Evolutionary conservation across 2,329 filamentous ascomycete genomes (phyloP).

Genomic region (Stachybotrys chartarum): DNA sequence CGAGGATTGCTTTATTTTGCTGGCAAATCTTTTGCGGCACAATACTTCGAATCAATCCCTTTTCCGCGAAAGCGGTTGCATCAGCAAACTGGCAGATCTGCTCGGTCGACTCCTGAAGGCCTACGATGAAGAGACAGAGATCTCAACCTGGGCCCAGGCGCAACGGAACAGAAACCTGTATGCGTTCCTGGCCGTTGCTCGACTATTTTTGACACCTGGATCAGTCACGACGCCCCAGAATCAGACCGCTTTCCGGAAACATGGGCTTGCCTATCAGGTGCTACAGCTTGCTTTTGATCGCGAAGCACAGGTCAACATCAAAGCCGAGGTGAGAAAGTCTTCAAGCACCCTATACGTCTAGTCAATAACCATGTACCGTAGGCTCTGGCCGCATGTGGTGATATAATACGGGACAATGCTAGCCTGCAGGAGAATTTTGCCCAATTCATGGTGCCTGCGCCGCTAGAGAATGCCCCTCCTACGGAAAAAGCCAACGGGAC

Average conservation of each 20-base stretch:
- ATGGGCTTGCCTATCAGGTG: conserved; percentile 71
- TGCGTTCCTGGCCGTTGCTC: conserved; percentile 78
- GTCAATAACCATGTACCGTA: conserved; percentile 23
- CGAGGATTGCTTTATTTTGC: conserved; percentile 85
- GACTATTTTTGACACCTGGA: conserved; percentile 78
- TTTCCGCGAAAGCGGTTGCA: conserved; percentile 84
- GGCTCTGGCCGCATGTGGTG: conserved; percentile 78
- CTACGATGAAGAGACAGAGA: conserved; percentile 44
- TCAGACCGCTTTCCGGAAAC: conserved; percentile 78
- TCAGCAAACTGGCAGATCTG: conserved; percentile 63
- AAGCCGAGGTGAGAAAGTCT: conserved; percentile 57
- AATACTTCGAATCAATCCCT: conserved; percentile 91
- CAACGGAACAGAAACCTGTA: conserved; percentile 88
- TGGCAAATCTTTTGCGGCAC: conserved; percentile 80
- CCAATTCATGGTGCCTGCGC: conserved; percentile 68
- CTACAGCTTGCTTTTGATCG: conserved; percentile 76
- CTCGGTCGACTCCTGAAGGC: conserved; percentile 53
- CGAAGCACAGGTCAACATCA: conserved; percentile 66
- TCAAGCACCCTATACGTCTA: conserved; percentile 1
- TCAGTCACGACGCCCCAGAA: conserved; percentile 75
- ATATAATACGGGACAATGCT: conserved; percentile 77
- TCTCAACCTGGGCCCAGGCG: conserved; percentile 67
- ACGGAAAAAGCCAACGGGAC: conserved; percentile 42
- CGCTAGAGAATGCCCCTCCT: conserved; percentile 32
- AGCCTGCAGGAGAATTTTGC: conserved; percentile 83